Percentiles rank a stretch among this genome's conserved stretches.
Conservation (phyloP, 2,329 filamentous ascomycete species). For the Domatiomyces catenatus region DNA sequence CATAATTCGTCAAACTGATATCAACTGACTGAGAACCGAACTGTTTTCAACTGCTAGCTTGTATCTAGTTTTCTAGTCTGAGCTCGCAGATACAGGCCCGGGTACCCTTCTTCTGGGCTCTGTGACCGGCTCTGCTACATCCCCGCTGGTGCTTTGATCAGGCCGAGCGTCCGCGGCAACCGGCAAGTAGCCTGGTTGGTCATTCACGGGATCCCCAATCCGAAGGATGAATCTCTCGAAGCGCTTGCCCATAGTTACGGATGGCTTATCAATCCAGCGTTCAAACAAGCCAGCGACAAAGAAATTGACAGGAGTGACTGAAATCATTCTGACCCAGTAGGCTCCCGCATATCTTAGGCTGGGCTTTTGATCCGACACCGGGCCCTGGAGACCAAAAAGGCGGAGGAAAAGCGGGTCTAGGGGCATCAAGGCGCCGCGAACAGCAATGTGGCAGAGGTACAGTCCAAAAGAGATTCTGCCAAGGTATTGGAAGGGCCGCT, state of each 20-base stretch:
- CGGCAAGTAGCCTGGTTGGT: background rate
- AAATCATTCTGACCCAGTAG: background rate
- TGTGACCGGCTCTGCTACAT: background rate
- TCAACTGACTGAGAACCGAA: too few relatives aligned
- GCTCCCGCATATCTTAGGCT: background rate
- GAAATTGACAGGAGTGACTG: background rate
- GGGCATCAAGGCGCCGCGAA: background rate
- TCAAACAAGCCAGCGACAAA: background rate
- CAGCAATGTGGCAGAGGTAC: slow-evolving; percentile 41
- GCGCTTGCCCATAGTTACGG: background rate
- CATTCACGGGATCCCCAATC: background rate
- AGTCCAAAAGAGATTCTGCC: slow-evolving; percentile 47
- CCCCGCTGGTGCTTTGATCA: background rate
- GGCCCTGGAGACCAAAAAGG: background rate
- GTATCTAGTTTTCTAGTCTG: background rate
- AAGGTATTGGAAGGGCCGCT: slow-evolving; percentile 44
- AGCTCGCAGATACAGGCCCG: background rate
- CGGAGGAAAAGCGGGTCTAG: background rate
- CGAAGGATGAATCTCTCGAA: background rate
- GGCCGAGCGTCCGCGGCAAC: background rate
- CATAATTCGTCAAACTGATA: too few relatives aligned
- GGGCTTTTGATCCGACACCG: background rate
- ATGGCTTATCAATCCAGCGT: background rate
- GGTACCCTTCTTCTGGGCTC: background rate
- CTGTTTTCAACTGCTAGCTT: too few relatives aligned